Evolutionary conservation across 306 rosid genomes (phyloP), one percentile per base, ranked within the genome.

Genomic region (Mimosa bimucronata): DNA sequence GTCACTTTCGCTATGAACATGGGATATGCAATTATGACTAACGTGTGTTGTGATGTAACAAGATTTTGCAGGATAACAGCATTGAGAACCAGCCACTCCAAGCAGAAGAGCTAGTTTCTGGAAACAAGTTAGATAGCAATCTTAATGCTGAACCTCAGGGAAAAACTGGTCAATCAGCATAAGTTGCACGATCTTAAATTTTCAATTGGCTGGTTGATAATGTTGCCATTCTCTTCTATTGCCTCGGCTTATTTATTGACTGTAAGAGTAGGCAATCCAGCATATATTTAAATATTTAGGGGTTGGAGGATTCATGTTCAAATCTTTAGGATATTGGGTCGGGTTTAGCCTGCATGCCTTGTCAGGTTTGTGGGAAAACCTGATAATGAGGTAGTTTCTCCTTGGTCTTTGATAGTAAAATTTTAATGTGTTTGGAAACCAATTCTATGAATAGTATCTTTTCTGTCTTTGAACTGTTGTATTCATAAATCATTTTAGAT

Each of bases 41-140:
- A 88, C 53, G 58, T 7, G 64, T 9, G 14, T 52, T 66, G 58
- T 77, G 19, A 64, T 84, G 75, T 66, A 52, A 75, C 9, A 73
- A 90, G 97, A 88, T 82, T 86, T 58, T 92, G 85, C 97, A 91
- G 97, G 87, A 85, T 77, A 83, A 74, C 73, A 64, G 55, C 55
- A 73, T 69, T 42, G 90, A 86, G 88, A 87, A 84, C 67, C 88
- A 76, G 80, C 80, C 64, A 58, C 53, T 16, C 74, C 29, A 34
- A 83, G 83, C 70, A 66, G 87, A 83, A 69, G 85, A 82, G 79
- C 66, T 67, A 52, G 83, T 45, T 74, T 71, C 87, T 67, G 86
- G 73, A 50, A 77, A 34, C 67, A 82, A 82, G 84, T 70, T 75
- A 71, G 89, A 79, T n/a, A 62, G 76, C 61, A 88, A 41, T 77